Evolutionary conservation across 2,329 filamentous ascomycete species (phyloP), one percentile per base, ranked within the genome.

Genomic region (Aspergillus sp.): DNA sequence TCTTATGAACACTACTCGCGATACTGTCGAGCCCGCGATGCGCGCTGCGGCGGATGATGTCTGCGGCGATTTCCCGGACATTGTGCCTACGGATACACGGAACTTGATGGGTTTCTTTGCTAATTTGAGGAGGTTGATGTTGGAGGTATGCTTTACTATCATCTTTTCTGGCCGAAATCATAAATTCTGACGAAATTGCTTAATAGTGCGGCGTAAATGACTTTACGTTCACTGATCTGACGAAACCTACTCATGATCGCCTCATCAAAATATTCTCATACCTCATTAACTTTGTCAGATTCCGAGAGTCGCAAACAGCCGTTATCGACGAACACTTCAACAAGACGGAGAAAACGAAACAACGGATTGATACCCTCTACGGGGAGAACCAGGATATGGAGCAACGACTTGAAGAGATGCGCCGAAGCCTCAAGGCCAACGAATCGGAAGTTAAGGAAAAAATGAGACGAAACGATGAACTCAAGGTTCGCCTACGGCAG

Each of bases 221-320:
- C 75, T 96, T 99, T 69, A 91, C 90, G 37, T 96, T 98, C 76
- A 87, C 88, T 59, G 95, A 99, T 73, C 81, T 99, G 6, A 93
- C 96, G 73, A 90, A 89, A 73, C 95, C 95, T 15, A 96, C 91
- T 1, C 90, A 96, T 71, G 89, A 91, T 57, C 90, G 95, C 45
- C 84, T 98, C 14, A 89, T 93, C 69, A 96, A 95, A 79, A 96
- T 98, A 69, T 95, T 99, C 73, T 96, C 91, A 64, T 97, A 97
- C 76, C 85, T 98, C 63, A 99, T 99, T 81, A 99, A 99, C 77
- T 99, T 99, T 76, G 93, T 98, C 65, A 88, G 95, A 53, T 99
- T 98, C 78, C 90, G 95, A 67, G 93, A 97, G 78, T 92, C 89
- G 61, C 93, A 98, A 75, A 96, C 92, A 1, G 81, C 82, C 40